These are phyloP conservation scores for Leishmania lainsoni DNA, from an alignment of 208 protist genomes.

Conservation along the genomic window DNA sequence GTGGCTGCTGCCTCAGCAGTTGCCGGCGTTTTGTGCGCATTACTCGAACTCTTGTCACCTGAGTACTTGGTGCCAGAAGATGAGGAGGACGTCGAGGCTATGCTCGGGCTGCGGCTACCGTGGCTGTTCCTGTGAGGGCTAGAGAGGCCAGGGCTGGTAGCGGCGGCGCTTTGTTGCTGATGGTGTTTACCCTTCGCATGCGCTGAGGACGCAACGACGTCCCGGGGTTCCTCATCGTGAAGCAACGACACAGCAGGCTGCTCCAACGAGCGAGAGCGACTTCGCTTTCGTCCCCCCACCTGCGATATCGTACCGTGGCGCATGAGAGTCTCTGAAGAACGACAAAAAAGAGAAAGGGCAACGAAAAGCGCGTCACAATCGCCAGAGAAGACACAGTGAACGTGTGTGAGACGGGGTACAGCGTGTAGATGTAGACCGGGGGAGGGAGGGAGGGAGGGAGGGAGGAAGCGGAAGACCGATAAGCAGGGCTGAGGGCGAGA, in stretches of 20 bases:
- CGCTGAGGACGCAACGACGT: neutral
- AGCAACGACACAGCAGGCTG: neutral
- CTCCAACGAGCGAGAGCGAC: constrained; percentile 30
- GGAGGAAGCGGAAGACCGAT: neutral
- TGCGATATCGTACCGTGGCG: constrained; percentile 13
- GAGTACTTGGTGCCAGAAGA: constrained; percentile 10
- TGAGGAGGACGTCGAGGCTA: constrained; percentile 5
- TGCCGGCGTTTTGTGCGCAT: constrained; percentile 4
- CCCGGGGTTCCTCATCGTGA: neutral
- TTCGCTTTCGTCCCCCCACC: constrained; percentile 25
- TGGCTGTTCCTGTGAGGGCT: constrained; percentile 6
- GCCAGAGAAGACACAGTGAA: neutral
- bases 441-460: neutral
- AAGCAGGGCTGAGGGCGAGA: neutral
- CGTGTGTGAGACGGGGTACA: neutral
- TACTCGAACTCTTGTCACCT: neutral
- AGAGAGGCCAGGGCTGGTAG: neutral
- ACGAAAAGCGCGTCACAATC: neutral
- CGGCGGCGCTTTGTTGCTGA: neutral
- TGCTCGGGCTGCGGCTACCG: constrained; percentile 11
- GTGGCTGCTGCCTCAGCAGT: neutral
- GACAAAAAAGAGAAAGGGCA: neutral
- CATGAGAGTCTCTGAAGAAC: constrained; percentile 1
- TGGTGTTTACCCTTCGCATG: constrained; percentile 2
- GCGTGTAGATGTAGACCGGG: neutral